A percentile compares a stretch with the other conserved stretches of the same genome.
Evolutionary conservation across 2,329 filamentous ascomycete genomes (phyloP).

Genomic region (Aspergillus sp.): DNA sequence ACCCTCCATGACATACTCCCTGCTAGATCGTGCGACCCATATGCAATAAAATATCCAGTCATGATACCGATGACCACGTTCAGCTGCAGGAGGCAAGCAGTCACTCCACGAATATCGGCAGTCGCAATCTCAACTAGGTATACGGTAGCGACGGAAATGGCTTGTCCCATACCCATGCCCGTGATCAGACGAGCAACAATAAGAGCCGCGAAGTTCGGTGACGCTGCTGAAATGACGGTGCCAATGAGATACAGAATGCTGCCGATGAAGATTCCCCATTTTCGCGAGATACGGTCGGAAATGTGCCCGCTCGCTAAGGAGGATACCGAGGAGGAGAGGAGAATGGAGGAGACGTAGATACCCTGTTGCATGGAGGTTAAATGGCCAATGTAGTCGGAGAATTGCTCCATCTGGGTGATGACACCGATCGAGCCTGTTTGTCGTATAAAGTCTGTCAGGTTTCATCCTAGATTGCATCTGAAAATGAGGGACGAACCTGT

Average conservation of each 20-base stretch:
- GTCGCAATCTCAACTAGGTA: constrained; percentile 16
- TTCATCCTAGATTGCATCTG: not conserved
- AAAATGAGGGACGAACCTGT: constrained; percentile 7
- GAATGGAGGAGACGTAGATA: constrained; percentile 14
- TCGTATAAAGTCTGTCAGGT: not conserved
- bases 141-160: constrained; percentile 15
- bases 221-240: constrained; percentile 10
- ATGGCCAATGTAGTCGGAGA: constrained; percentile 9
- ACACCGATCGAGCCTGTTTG: constrained; percentile 12
- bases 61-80: constrained; percentile 14
- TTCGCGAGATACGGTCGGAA: constrained; percentile 15
- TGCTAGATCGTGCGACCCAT: constrained; percentile 9
- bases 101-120: constrained; percentile 9
- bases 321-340: constrained; percentile 12
- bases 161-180: constrained; percentile 12
- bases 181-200: constrained; percentile 14
- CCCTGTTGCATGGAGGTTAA: constrained; percentile 15
- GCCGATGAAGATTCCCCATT: constrained; percentile 14
- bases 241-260: constrained; percentile 9
- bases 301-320: constrained; percentile 12
- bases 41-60: constrained; percentile 14
- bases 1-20: constrained; percentile 11
- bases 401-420: constrained; percentile 16
- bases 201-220: constrained; percentile 11
- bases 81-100: constrained; percentile 14